phyloP scores from a whole-genome alignment of 352 stramenopile species.

The Phytophthora vignae region DNA sequence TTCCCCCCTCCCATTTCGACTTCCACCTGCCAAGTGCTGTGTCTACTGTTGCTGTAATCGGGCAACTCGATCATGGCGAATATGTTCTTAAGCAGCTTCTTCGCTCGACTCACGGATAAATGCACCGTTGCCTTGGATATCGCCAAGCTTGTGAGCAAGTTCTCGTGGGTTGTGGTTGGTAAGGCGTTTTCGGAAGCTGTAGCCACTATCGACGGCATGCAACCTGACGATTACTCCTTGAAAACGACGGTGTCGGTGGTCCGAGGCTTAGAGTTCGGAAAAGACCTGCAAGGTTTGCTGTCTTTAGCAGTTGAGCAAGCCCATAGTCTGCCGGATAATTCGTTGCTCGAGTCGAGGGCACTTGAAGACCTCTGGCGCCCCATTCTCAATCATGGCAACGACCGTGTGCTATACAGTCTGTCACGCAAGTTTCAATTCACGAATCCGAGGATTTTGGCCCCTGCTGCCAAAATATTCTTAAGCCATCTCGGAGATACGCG shows the following conservation, averaged over 20 bases:
- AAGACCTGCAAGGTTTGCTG: neutral
- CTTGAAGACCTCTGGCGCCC: neutral
- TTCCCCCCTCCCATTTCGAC: neutral
- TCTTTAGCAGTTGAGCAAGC: neutral
- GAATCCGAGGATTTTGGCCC: neutral
- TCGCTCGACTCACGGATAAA: conserved; percentile 5
- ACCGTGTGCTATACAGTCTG: neutral
- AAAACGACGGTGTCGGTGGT: conserved; percentile 5
- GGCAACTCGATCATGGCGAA: neutral
- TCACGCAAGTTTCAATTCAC: neutral
- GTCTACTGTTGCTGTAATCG: neutral
- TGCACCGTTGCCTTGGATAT: neutral
- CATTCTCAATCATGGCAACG: neutral
- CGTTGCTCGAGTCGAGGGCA: neutral
- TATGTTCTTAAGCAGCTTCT: conserved; percentile 1
- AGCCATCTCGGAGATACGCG: neutral
- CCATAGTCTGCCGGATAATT: neutral
- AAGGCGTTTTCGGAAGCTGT: conserved; percentile 8
- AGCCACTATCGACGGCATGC: neutral
- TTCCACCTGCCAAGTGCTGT: neutral
- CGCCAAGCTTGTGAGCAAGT: conserved; percentile 3
- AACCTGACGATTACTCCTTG: neutral
- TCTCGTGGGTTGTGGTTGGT: conserved; percentile 22
- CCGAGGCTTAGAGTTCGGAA: neutral
- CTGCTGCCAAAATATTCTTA: neutral